These are phyloP conservation scores for Vaccinium darrowii DNA, from an alignment of 148 eudicot species.

Conservation along the genomic window DNA sequence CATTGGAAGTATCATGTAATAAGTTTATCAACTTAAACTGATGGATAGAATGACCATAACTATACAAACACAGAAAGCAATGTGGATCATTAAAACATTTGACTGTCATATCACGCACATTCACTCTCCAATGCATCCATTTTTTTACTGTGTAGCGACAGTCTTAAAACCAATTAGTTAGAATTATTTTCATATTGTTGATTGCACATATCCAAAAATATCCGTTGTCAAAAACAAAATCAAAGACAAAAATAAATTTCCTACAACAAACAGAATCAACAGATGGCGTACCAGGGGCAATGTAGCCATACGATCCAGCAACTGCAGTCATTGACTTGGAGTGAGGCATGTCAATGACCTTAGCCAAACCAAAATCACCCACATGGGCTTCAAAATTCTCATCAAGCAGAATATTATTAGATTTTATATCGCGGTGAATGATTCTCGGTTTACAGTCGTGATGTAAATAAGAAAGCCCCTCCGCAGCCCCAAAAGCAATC, in stretches of 20 bases:
- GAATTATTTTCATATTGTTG: neutral
- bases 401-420: slow-evolving; percentile 86
- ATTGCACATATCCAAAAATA: neutral
- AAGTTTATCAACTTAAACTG: neutral
- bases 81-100: neutral
- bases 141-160: neutral
- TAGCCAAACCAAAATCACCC: slow-evolving; percentile 97
- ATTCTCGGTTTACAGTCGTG: slow-evolving; percentile 97
- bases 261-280: neutral
- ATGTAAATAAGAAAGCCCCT: slow-evolving; percentile 91
- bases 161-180: neutral
- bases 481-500: slow-evolving; percentile 90
- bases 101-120: neutral
- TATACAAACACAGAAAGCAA: neutral
- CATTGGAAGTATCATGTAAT: neutral
- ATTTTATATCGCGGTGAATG: slow-evolving; percentile 92
- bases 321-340: slow-evolving; percentile 92
- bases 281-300: slow-evolving; percentile 81
- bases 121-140: neutral
- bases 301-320: slow-evolving; percentile 98
- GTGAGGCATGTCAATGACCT: slow-evolving; percentile 97
- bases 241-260: neutral
- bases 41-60: neutral
- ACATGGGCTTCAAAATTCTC: slow-evolving; percentile 96
- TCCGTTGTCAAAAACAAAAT: neutral